Conservation (phyloP, 306 rosid species). For the Herpetospermum pedunculosum region DNA sequence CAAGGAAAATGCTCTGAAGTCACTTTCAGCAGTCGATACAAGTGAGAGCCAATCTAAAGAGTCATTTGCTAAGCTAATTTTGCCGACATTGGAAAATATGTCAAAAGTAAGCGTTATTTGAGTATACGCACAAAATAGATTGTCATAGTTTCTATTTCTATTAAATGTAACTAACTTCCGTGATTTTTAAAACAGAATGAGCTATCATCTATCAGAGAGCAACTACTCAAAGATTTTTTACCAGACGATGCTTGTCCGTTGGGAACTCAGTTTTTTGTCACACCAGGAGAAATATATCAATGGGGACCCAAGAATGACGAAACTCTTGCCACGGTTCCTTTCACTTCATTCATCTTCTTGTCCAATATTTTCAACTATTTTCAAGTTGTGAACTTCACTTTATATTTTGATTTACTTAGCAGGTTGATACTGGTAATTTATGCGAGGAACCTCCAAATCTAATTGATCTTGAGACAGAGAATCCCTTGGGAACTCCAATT, state of each 20-base stretch:
- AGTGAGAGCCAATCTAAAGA: slow-evolving; percentile 29
- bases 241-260: slow-evolving; percentile 41
- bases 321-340: slow-evolving; percentile 11
- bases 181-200: slow-evolving; percentile 13
- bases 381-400: background rate
- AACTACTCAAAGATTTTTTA: slow-evolving; percentile 39
- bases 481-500: slow-evolving; percentile 21
- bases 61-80: slow-evolving; percentile 35
- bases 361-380: background rate
- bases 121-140: background rate
- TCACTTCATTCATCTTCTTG: background rate
- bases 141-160: background rate
- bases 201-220: slow-evolving; percentile 28
- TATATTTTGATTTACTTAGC: background rate
- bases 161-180: background rate
- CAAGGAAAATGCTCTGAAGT: slow-evolving; percentile 35
- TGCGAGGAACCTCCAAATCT: slow-evolving; percentile 29
- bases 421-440: slow-evolving; percentile 46
- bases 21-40: slow-evolving; percentile 25
- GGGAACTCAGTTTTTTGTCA: slow-evolving; percentile 39
- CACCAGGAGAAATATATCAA: slow-evolving; percentile 27
- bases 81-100: slow-evolving; percentile 26
- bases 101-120: slow-evolving; percentile 30
- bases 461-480: slow-evolving; percentile 15
- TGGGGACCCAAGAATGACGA: slow-evolving; percentile 11